A percentile compares a stretch with the other conserved stretches of the same genome.
These are phyloP conservation scores for Suillus paluster DNA, from an alignment of 768 basidiomycete species.

Conservation along the genomic window DNA sequence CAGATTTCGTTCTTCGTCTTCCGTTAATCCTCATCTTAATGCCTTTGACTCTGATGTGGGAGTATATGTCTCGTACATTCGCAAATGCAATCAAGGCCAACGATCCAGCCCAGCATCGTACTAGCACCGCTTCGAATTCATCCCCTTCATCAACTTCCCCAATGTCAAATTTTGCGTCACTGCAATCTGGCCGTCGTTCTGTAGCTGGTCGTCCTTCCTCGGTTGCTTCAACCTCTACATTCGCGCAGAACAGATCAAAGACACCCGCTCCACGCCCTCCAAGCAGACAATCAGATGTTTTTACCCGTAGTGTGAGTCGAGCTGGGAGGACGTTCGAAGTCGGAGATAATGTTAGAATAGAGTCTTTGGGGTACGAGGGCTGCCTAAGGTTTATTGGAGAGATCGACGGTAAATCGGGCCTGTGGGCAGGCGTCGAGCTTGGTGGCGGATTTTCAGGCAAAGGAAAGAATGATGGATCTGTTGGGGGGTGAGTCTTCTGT, in stretches of 20 bases:
- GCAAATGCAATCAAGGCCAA: slow-evolving; percentile 81
- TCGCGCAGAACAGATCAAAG: slow-evolving; percentile 48
- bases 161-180: slow-evolving; percentile 40
- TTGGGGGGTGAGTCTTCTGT: slow-evolving; percentile 70
- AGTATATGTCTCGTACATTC: slow-evolving; percentile 73
- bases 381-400: slow-evolving; percentile 78
- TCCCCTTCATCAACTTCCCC: slow-evolving; percentile 55
- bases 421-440: slow-evolving; percentile 95
- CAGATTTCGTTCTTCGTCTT: slow-evolving; percentile 70
- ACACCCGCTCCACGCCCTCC: slow-evolving; percentile 61
- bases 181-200: slow-evolving; percentile 47
- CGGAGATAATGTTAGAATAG: slow-evolving; percentile 85
- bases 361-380: slow-evolving; percentile 89
- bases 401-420: slow-evolving; percentile 87
- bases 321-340: slow-evolving; percentile 57
- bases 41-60: slow-evolving; percentile 46
- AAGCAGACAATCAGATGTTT: slow-evolving; percentile 70
- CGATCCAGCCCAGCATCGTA: slow-evolving; percentile 74
- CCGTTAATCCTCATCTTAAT: slow-evolving; percentile 41
- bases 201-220: slow-evolving; percentile 66
- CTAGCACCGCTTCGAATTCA: slow-evolving; percentile 41
- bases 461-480: slow-evolving; percentile 95
- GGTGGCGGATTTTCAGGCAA: slow-evolving; percentile 83
- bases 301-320: slow-evolving; percentile 51
- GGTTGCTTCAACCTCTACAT: slow-evolving; percentile 58